Percentiles rank a stretch among this genome's conserved stretches.
Conservation (phyloP, 2,329 filamentous ascomycete genomes). For the Botrytis byssoidea region DNA sequence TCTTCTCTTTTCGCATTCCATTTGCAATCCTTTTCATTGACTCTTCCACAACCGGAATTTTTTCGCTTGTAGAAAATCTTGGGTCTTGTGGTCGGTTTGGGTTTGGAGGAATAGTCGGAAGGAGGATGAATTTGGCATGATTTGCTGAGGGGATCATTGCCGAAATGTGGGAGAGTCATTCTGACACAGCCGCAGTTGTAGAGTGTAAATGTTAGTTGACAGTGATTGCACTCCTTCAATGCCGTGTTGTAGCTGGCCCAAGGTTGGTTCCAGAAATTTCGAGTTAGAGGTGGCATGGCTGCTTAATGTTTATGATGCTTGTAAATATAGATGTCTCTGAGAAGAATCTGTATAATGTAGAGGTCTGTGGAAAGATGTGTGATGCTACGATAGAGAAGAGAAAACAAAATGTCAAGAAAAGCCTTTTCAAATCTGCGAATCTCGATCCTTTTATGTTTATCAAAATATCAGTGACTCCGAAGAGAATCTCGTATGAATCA, state of each 20-base stretch:
- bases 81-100: background rate
- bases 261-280: background rate
- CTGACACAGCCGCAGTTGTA: background rate
- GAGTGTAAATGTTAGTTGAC: background rate
- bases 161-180: background rate
- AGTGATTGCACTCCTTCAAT: background rate
- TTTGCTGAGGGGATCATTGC: background rate
- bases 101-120: background rate
- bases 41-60: background rate
- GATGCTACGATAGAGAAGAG: background rate
- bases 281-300: background rate
- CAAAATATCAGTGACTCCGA: background rate
- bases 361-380: background rate
- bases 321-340: background rate
- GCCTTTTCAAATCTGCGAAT: background rate
- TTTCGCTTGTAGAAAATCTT: background rate
- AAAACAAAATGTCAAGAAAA: background rate
- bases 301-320: background rate
- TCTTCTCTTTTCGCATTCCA: background rate
- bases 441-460: background rate
- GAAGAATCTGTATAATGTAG: rapidly evolving
- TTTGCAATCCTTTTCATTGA: no score
- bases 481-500: background rate
- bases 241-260: background rate
- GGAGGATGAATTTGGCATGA: background rate